These are phyloP conservation scores for Dactylellina sp. DNA, from an alignment of 2,329 filamentous ascomycete species.

Conservation along the genomic window DNA sequence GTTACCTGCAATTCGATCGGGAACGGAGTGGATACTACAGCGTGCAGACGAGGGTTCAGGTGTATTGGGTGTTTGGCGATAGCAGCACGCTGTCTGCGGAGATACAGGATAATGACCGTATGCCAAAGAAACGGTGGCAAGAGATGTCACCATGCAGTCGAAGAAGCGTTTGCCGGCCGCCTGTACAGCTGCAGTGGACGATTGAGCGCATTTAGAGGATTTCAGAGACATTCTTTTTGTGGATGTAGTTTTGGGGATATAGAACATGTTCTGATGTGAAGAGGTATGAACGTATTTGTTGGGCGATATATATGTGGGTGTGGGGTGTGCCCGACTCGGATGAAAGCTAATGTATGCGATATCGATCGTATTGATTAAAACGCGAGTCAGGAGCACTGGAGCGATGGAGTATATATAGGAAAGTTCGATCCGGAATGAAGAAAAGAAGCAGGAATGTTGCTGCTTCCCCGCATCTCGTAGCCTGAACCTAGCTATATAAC, in stretches of 20 bases:
- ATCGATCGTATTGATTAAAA: not conserved
- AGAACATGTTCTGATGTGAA: constrained; percentile 35
- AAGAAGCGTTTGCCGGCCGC: constrained; percentile 49
- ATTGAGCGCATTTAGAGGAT: constrained; percentile 27
- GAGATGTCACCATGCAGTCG: constrained; percentile 45
- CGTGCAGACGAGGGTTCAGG: constrained; percentile 3
- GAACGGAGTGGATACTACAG: constrained; percentile 28
- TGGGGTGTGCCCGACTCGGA: not conserved
- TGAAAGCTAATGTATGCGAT: not conserved
- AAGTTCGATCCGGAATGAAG: not conserved
- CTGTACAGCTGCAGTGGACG: constrained; percentile 27
- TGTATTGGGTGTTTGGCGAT: not conserved
- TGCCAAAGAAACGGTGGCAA: constrained; percentile 46
- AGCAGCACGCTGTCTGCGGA: not conserved
- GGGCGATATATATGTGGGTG: not conserved
- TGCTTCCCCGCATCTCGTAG: constrained; percentile 39
- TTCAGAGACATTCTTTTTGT: constrained; percentile 19
- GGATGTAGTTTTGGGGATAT: constrained; percentile 35
- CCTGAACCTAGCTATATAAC: constrained; percentile 21
- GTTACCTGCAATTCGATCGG: constrained; percentile 34
- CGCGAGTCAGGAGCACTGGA: not conserved
- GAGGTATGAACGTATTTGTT: constrained; percentile 1
- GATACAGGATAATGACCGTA: constrained; percentile 50
- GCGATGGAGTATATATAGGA: constrained; percentile 2
- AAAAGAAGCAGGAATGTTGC: not conserved